Evolutionary conservation across 2,329 filamentous ascomycete species (phyloP).

Genomic region (Domatiomyces globalis): DNA sequence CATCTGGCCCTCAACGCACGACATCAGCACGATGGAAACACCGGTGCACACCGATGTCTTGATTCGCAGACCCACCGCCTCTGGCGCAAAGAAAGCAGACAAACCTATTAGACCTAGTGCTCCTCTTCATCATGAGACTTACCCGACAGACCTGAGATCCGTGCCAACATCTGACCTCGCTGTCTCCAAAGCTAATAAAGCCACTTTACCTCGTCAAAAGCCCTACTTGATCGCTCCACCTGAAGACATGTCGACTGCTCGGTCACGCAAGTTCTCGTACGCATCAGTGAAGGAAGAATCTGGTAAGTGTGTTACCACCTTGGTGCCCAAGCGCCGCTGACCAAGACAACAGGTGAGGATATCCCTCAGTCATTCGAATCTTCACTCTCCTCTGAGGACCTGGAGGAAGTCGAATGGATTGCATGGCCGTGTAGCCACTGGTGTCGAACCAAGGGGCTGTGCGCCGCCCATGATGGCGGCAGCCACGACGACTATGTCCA

Average conservation of each 20-base stretch:
- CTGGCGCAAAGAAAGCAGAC: not conserved
- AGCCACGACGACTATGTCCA: slow-evolving; percentile 14
- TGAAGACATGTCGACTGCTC: slow-evolving; percentile 9
- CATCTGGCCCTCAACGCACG: not conserved
- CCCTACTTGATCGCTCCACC: slow-evolving; percentile 8
- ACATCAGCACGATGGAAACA: not conserved
- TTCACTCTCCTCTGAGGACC: slow-evolving; percentile 13
- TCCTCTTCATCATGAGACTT: not conserved
- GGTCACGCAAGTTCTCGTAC: slow-evolving; percentile 17
- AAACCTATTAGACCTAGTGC: not conserved
- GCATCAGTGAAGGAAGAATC: slow-evolving; percentile 17
- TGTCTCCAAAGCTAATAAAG: not conserved
- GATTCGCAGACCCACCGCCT: not conserved
- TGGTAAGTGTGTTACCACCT: slow-evolving; percentile 5
- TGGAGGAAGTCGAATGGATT: slow-evolving; percentile 15
- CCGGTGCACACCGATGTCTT: not conserved
- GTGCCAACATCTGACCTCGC: not conserved
- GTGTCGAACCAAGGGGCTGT: slow-evolving; percentile 16
- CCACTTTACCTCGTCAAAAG: not conserved
- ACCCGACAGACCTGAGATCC: not conserved
- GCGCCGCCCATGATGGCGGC: slow-evolving; percentile 11
- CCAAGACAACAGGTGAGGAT: slow-evolving; percentile 7
- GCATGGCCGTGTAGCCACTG: slow-evolving; percentile 16
- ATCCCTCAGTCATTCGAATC: slow-evolving; percentile 17
- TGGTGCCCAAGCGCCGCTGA: not conserved